Evolutionary conservation across 2,329 filamentous ascomycete genomes (phyloP).

Genomic region (Tothia fuscella): DNA sequence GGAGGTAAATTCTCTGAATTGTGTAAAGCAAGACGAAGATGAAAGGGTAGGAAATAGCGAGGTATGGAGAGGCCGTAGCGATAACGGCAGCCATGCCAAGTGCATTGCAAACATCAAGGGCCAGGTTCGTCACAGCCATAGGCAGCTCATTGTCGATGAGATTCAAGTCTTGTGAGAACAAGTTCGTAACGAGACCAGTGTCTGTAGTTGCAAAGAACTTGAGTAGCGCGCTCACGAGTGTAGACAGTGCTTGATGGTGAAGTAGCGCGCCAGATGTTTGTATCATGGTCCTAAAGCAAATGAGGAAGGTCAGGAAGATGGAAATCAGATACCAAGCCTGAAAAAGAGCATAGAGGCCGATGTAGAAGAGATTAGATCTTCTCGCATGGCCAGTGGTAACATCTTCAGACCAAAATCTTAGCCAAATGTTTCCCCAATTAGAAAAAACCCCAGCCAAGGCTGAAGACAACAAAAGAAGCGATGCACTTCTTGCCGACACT

Average conservation of each 20-base stretch:
- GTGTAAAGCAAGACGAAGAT: slow-evolving; percentile 35
- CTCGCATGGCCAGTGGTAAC: no score
- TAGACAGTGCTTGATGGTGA: neutral
- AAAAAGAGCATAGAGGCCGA: no score
- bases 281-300: no score
- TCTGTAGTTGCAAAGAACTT: slow-evolving; percentile 14
- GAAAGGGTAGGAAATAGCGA: slow-evolving; percentile 29
- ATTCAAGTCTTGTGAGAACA: slow-evolving; percentile 9
- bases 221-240: slow-evolving; percentile 6
- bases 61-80: slow-evolving; percentile 1
- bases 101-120: neutral
- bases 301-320: no score
- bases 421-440: no score
- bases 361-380: no score
- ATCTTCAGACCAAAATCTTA: no score
- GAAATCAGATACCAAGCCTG: no score
- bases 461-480: no score
- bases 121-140: neutral
- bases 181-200: slow-evolving; percentile 13
- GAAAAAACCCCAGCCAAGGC: no score
- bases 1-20: slow-evolving; percentile 46
- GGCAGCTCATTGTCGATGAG: slow-evolving; percentile 6
- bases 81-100: neutral
- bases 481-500: no score
- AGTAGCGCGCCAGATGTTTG: neutral